Evolutionary conservation across 352 stramenopile species (phyloP).

Genomic region (Pythium guiyangense): DNA sequence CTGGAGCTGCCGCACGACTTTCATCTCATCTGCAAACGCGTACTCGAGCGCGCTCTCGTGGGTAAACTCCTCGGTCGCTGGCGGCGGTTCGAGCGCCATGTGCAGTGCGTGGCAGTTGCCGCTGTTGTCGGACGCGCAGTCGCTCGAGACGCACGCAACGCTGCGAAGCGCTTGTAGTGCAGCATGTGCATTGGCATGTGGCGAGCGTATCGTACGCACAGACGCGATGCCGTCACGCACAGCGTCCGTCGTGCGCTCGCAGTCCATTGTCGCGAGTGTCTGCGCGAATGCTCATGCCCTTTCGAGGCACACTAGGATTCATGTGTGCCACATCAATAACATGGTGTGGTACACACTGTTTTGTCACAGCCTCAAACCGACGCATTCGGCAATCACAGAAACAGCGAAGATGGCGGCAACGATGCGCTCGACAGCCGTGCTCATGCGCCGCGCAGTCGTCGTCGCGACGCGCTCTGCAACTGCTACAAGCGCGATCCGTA

Average conservation of each 20-base stretch:
- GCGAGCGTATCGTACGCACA: too few relatives aligned
- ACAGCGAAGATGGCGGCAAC: conserved; percentile 3
- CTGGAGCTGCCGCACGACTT: conserved; percentile 49
- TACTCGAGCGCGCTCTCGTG: conserved; percentile 46
- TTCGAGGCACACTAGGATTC: too few relatives aligned
- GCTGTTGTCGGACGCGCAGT: conserved; percentile 1
- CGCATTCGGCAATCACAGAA: too few relatives aligned
- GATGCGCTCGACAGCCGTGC: not conserved
- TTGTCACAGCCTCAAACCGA: too few relatives aligned
- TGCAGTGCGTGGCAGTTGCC: conserved; percentile 17
- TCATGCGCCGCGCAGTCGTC: too few relatives aligned
- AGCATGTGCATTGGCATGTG: not conserved
- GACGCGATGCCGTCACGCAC: too few relatives aligned
- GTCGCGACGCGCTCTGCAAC: too few relatives aligned
- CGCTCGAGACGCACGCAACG: conserved; percentile 16
- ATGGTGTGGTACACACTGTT: conserved; percentile 2
- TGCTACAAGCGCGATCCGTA: too few relatives aligned
- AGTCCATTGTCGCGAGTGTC: too few relatives aligned
- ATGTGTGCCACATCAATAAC: too few relatives aligned
- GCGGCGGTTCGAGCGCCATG: conserved; percentile 23
- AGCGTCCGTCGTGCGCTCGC: too few relatives aligned
- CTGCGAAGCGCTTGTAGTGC: conserved; percentile 25
- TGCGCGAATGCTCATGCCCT: too few relatives aligned
- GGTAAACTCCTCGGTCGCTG: conserved; percentile 28
- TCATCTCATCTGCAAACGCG: conserved; percentile 60